Percentiles rank a stretch among this genome's conserved stretches.
phyloP scores from a whole-genome alignment of 2,329 filamentous ascomycete genomes.

The Fusarium anthophilum region DNA sequence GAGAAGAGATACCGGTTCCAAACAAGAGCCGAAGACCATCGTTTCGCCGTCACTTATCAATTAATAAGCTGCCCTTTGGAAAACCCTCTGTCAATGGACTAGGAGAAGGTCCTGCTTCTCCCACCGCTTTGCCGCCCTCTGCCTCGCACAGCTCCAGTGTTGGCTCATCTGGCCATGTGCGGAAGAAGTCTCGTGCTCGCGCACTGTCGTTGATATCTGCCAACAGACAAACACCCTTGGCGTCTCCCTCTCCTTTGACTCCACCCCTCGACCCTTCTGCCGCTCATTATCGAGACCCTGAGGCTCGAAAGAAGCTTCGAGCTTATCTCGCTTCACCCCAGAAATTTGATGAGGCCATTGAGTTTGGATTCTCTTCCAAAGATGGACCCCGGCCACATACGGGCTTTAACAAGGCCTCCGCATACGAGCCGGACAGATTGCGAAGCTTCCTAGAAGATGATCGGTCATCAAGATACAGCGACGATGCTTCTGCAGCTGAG shows the following conservation, averaged over 20 bases:
- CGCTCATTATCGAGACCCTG: constrained; percentile 88
- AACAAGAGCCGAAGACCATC: constrained; percentile 63
- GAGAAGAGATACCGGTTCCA: constrained; percentile 57
- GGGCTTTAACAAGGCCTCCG: constrained; percentile 41
- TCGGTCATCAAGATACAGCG: constrained; percentile 63
- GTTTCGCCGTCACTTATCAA: constrained; percentile 76
- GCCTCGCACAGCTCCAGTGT: constrained; percentile 33
- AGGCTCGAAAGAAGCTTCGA: constrained; percentile 85
- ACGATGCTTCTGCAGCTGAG: constrained; percentile 64
- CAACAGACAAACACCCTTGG: constrained; percentile 49
- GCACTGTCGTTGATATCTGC: constrained; percentile 64
- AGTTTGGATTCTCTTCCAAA: constrained; percentile 86
- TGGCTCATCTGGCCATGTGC: constrained; percentile 50
- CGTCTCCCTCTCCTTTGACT: constrained; percentile 34
- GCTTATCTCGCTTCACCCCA: constrained; percentile 88
- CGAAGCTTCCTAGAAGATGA: constrained; percentile 69
- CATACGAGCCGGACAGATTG: constrained; percentile 59
- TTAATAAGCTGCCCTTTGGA: constrained; percentile 71
- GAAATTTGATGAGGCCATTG: constrained; percentile 94
- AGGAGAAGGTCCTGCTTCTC: constrained; percentile 51
- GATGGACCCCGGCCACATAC: constrained; percentile 54
- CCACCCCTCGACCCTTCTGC: constrained; percentile 72
- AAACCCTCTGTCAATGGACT: constrained; percentile 61
- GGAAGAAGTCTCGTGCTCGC: constrained; percentile 63
- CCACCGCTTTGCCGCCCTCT: constrained; percentile 34